A percentile compares a stretch with the other conserved stretches of the same genome.
Conservation (phyloP, 75 land plant genomes). For the Cunninghamia lanceolata region DNA sequence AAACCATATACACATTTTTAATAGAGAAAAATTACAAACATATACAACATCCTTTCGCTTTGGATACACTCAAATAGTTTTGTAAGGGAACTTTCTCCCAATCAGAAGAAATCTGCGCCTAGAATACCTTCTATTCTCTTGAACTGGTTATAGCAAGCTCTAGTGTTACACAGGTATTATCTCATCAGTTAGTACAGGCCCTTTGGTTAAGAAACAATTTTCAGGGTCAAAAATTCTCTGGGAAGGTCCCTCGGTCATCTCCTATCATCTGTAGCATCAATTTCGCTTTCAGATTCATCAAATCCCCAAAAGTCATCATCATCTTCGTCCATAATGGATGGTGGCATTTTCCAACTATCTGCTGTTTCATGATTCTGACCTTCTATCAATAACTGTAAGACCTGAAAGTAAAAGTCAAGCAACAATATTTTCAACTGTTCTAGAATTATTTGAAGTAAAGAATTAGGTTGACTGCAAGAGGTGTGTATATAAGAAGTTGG, state of each 20-base stretch:
- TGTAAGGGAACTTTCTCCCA: neutral
- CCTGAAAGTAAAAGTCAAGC: constrained; percentile 5
- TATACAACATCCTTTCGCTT: constrained; percentile 3
- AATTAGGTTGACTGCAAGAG: neutral
- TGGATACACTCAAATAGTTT: neutral
- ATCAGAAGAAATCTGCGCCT: neutral
- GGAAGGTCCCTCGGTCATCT: neutral
- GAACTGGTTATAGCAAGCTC: neutral
- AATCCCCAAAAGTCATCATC: constrained; percentile 13
- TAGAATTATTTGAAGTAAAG: neutral
- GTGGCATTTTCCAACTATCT: constrained; percentile 12
- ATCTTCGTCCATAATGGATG: constrained; percentile 7
- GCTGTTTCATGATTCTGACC: constrained; percentile 6
- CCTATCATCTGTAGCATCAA: neutral
- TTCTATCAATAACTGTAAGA: constrained; percentile 10
- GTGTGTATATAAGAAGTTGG: neutral
- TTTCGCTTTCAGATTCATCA: constrained; percentile 5
- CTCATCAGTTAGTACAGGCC: neutral
- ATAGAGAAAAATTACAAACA: neutral
- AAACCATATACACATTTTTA: neutral
- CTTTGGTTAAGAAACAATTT: neutral
- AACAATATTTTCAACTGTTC: neutral
- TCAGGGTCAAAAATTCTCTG: neutral
- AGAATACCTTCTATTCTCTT: neutral
- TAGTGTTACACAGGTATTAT: neutral